Evolutionary conservation across 805 yeast species (phyloP), one percentile per base, ranked within the genome.

Genomic region (Metschnikowia gelsemii): DNA sequence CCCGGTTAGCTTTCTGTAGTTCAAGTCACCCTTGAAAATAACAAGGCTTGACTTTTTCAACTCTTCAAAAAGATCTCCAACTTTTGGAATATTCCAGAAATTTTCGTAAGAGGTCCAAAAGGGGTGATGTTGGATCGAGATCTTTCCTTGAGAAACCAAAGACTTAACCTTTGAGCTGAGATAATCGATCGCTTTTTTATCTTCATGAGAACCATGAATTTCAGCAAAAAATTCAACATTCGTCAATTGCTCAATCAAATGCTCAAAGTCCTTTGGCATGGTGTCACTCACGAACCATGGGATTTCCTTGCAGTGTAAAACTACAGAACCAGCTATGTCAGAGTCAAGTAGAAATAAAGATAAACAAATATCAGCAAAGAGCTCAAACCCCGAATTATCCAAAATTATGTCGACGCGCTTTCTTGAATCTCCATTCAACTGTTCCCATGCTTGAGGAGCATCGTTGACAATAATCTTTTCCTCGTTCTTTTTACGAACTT

Each of bases 281-380:
- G 93, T 95, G 63, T 93, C 99, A 52, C 96, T 87, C 14, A 93
- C 98, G 83, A 93, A 91, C 95, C 98, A 93, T 24, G 98, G 97
- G 45, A 89, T 77, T 38, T 80, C 79, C 63, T 93, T 93, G 50
- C 95, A 88, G 63, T 93, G 99, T 47, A 90, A 71, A 14, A 80
- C 82, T 46, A 91, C 78, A 42, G 76, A 68, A 17, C 70, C 66
- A 12, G 79, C 82, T 17, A 90, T 60, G n/a, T 78, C 76, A 12
- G 86, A 64, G 53, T 90, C 95, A 18, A 93, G 56, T 31, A 64
- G 54, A 42, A 68, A 68, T 27, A 64, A 46, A 7, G 59, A 55
- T 37, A 66, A 56, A 44, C 82, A 68, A 52, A 87, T 63, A 58
- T 89, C 96, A n/a, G 95, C 85, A 60, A 81, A 93, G 33, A 93